Base-by-base conservation (phyloP, 176 grass and related monocot species). In the Rhynchospora tenuis region DNA sequence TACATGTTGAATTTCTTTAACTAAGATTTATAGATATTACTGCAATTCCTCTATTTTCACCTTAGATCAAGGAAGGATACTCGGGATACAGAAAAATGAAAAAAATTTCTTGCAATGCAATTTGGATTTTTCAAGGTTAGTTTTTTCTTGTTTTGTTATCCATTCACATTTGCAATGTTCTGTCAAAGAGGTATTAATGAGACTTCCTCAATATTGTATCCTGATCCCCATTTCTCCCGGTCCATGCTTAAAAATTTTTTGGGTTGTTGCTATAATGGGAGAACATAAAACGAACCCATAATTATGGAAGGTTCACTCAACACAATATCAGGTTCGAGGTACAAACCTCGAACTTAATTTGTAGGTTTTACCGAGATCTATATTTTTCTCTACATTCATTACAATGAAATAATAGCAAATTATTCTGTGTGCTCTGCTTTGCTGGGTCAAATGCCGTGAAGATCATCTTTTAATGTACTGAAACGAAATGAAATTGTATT, bases 41-140 rank as follows among this genome's bases (percentile, higher is more conserved):
- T 82, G 43, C 80, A 82, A 43, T 82, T 82, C 33, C 55, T 65
- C 61, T 82, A 82, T 82, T 82, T 68, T 42, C 46, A 82, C 63
- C 43, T 68, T 55, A 52, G 46, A 64, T 82, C 80, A 52, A 82
- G 44, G 80, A 82, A 54, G 61, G 20, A 19, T 65, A 67, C 80
- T 82, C 80, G 54, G n/a, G 42, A 82, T 23, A 54, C 6, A 2
- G 59, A 15, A 17, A 50, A 50, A 14, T 82, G 38, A 82, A 82
- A 38, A 31, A 0, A 7, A 7, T 22, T 67, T 82, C 66, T 82
- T 63, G 57, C 20, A 63, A 60, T 81, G 56, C 24, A 22, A 44
- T 81, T 20, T 23, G 57, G 10, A 62, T 81, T 7, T 59, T 61
- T 63, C 11, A 47, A 42, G 78, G 78, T 81, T 45, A 26, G 78